phyloP scores from a whole-genome alignment of 2,329 filamentous ascomycete species.

The Chrysoporthe cubensis region DNA sequence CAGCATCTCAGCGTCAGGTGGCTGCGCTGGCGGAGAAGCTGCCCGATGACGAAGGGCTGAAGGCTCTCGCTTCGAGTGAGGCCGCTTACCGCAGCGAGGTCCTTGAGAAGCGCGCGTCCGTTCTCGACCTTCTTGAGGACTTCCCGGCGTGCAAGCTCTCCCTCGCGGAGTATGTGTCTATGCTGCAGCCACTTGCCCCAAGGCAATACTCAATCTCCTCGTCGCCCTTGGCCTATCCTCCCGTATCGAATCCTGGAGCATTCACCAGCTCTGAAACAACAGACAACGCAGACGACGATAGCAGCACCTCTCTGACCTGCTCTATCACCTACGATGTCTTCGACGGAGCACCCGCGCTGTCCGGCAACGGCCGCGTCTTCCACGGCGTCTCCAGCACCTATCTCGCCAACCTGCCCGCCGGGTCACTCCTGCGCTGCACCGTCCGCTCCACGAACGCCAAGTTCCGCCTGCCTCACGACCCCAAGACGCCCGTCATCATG shows the following conservation, averaged over 20 bases:
- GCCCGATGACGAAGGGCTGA: conserved; percentile 25
- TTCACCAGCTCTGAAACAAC: conserved; percentile 7
- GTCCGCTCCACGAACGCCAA: conserved; percentile 36
- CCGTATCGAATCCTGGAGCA: conserved; percentile 39
- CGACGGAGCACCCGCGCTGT: conserved; percentile 46
- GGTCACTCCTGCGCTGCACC: conserved; percentile 6
- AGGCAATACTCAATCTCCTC: conserved; percentile 63
- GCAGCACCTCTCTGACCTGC: conserved; percentile 11
- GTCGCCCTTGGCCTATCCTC: conserved; percentile 52
- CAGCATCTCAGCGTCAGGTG: conserved; percentile 31
- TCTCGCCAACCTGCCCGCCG: conserved; percentile 40
- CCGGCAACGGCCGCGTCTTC: conserved; percentile 39
- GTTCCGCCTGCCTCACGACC: conserved; percentile 48
- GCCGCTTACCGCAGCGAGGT: conserved; percentile 42
- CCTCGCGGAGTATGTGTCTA: conserved; percentile 57
- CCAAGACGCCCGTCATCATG: conserved; percentile 52
- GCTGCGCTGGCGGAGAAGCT: conserved; percentile 21
- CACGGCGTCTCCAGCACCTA: conserved; percentile 54
- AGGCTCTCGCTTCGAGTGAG: conserved; percentile 27
- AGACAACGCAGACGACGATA: conserved; percentile 1
- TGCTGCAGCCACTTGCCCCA: conserved; percentile 61
- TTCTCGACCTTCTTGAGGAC: conserved; percentile 59
- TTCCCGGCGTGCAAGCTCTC: conserved; percentile 53
- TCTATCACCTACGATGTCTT: conserved; percentile 61
- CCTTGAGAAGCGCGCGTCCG: conserved; percentile 50